Evolutionary conservation across 257 asterid genomes (phyloP).

Genomic region (Solanum chiquidenum): DNA sequence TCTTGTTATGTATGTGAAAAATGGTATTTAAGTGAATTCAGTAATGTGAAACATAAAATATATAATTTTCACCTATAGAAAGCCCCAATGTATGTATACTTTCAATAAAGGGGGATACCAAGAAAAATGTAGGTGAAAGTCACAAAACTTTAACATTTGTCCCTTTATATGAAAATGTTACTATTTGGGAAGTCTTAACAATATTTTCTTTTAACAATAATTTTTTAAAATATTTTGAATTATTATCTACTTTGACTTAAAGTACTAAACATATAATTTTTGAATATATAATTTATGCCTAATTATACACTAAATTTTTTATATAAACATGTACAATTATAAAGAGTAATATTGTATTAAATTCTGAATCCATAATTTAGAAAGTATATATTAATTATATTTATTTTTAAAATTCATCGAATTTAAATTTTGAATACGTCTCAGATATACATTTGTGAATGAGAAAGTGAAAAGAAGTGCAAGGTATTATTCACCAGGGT

Average conservation of each 20-base stretch:
- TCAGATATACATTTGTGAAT: conserved; percentile 17
- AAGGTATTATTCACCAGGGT: conserved; percentile 27
- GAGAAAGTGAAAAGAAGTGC: conserved; percentile 16
- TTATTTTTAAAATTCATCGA: neutral
- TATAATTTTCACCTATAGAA: neutral
- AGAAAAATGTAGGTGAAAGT: neutral
- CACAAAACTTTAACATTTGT: neutral
- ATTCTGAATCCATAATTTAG: neutral
- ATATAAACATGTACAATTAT: neutral
- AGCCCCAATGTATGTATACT: neutral
- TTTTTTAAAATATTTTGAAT: neutral
- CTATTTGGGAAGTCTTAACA: neutral
- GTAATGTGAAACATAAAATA: neutral
- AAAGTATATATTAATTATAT: neutral
- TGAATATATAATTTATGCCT: neutral
- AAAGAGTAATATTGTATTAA: neutral
- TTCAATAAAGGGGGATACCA: neutral
- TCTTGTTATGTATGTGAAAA: neutral
- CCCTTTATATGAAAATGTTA: neutral
- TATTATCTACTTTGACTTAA: neutral
- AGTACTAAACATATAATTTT: neutral
- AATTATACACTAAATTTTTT: neutral
- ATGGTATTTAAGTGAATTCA: neutral
- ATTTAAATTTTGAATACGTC: neutral
- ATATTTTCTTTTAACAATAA: neutral